phyloP scores from a whole-genome alignment of 176 grass and related monocot genomes.

The Ensete ventricosum region DNA sequence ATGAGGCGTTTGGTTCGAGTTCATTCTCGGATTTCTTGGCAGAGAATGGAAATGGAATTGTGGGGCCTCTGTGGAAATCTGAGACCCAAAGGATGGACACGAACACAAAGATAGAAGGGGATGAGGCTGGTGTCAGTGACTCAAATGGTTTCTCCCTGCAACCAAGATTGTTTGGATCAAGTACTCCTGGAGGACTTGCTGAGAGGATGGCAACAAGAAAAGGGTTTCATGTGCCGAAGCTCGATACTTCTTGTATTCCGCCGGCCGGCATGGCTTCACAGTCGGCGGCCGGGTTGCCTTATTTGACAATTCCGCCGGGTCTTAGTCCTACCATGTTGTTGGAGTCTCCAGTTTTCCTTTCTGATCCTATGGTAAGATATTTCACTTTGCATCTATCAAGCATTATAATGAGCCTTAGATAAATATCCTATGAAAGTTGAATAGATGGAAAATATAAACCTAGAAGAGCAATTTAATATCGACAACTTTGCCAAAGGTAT shows the following conservation, averaged over 20 bases:
- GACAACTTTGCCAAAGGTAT: background rate
- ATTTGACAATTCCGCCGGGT: slow-evolving; percentile 76
- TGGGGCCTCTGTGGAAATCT: slow-evolving; percentile 16
- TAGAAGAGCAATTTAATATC: background rate
- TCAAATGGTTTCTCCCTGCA: slow-evolving; percentile 31
- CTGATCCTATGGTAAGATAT: slow-evolving; percentile 54
- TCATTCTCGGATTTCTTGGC: slow-evolving; percentile 31
- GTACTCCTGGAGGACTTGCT: slow-evolving; percentile 41
- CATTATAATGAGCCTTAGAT: slow-evolving; percentile 16
- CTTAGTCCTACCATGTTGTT: slow-evolving; percentile 72
- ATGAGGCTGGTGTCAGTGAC: slow-evolving; percentile 14
- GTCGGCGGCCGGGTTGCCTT: slow-evolving; percentile 42
- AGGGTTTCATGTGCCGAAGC: slow-evolving; percentile 65
- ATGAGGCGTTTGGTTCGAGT: slow-evolving; percentile 50
- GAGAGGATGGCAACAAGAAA: slow-evolving; percentile 70
- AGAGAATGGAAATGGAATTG: slow-evolving; percentile 25
- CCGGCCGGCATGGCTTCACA: slow-evolving; percentile 30
- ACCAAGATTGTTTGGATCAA: slow-evolving; percentile 33
- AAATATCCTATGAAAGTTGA: slow-evolving; percentile 15
- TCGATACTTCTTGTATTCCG: slow-evolving; percentile 43
- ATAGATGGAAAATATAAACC: background rate
- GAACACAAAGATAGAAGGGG: slow-evolving; percentile 26
- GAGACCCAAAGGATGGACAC: slow-evolving; percentile 20
- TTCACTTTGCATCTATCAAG: background rate
- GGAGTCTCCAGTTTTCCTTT: slow-evolving; percentile 85